Base-by-base conservation (phyloP, 164 flowering plant species). In the Santalum album region DNA sequence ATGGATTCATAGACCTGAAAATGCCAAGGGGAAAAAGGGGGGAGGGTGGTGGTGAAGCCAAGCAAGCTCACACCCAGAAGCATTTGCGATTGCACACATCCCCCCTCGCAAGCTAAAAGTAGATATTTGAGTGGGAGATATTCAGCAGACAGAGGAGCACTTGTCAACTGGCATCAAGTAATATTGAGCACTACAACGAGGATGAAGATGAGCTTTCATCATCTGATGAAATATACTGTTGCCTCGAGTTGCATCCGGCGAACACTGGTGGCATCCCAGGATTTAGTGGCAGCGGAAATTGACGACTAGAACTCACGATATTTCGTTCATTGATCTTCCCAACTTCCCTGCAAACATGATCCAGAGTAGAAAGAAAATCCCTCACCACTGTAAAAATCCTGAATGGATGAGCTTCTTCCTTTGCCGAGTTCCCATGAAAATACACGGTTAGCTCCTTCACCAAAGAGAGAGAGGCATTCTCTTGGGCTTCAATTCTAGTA, bases 381-480 rank as follows among this genome's bases (percentile, higher is more conserved):
- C 90, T 71, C 10, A 90, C 94, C 42, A 90, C 88, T 81, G 76
- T 53, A 74, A 90, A 90, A 54, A 90, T 77, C 59, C 97, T 73
- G 58, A 87, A 79, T 0, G 84, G 94, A 54, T 82, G 97, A 62
- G 97, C 96, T 72, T 90, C 97, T 72, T 87, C 96, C 69, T 74
- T 87, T 2, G 89, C 83, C 12, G 95, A 87, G 61, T 90, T 75
- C 10, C 97, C 97, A 73, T 90, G 97, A 69, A 90, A 90, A 56
- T 87, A 90, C 58, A 83, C 91, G 1, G 97, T 87, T 17, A 87
- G 77, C 56, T 87, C 96, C 60, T 82, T 90, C 42, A 90, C 97
- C 47, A 85, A 65, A 19, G 89, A 85, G 7, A 90, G 64, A 16
- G 97, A 76, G 0, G 77, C 79, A 40, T 82, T 81, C 39, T 87